phyloP scores from a whole-genome alignment of 176 grass and related monocot genomes.

The Aechmea fasciata region DNA sequence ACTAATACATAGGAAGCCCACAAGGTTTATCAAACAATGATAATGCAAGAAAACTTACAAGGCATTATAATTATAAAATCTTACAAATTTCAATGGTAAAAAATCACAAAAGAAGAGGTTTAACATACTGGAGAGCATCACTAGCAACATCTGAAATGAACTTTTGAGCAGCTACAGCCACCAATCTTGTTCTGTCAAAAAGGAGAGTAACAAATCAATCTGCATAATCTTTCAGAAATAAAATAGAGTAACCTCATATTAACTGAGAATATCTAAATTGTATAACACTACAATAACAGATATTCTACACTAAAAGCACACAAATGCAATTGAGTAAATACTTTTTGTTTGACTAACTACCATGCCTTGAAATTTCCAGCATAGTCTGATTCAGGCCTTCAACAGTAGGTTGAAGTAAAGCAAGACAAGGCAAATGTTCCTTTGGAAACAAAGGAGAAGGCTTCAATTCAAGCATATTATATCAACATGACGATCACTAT shows the following conservation, averaged over 20 bases:
- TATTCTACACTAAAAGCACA: no score
- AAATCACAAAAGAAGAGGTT: conserved; percentile 1
- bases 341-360: no score
- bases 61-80: not conserved
- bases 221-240: not conserved
- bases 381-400: no score
- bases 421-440: no score
- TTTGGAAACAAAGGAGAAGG: no score
- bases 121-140: conserved; percentile 89
- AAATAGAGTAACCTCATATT: not conserved
- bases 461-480: no score
- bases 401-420: no score
- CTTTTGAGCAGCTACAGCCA: conserved; percentile 91
- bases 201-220: not conserved
- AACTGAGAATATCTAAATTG: no score
- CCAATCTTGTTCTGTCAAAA: conserved; percentile 68
- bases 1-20: not conserved
- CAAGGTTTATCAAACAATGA: not conserved
- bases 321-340: no score
- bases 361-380: no score
- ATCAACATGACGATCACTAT: no score
- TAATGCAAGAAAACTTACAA: not conserved
- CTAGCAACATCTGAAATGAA: conserved; percentile 87
- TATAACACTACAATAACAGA: no score
- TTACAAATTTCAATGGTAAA: not conserved